phyloP scores from a whole-genome alignment of 2,329 filamentous ascomycete species.

The Tolypocladium paradoxum region DNA sequence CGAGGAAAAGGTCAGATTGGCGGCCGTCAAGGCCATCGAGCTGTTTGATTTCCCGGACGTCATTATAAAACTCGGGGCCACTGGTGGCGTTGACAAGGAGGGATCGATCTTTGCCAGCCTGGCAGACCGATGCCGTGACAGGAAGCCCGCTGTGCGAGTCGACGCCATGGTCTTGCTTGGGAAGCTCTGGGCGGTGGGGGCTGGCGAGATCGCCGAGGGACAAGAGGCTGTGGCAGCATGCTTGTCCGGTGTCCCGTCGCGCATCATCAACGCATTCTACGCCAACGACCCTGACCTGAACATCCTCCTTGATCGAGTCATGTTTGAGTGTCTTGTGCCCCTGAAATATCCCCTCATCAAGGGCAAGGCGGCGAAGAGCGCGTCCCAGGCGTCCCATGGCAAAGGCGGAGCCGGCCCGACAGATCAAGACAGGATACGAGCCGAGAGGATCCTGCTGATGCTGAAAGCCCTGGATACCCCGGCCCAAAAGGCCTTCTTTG shows the following conservation, averaged over 20 bases:
- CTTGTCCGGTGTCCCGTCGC: conserved; percentile 73
- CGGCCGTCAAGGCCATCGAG: conserved; percentile 77
- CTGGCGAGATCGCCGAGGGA: conserved; percentile 73
- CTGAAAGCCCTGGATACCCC: conserved; percentile 66
- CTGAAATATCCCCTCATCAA: conserved; percentile 68
- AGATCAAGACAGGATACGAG: conserved; percentile 67
- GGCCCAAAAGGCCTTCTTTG: conserved; percentile 80
- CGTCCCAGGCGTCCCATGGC: conserved; percentile 43
- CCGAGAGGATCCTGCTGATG: conserved; percentile 74
- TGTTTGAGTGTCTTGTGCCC: conserved; percentile 83
- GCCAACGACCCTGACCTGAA: conserved; percentile 84
- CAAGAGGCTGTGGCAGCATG: conserved; percentile 65
- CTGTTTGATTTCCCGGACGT: conserved; percentile 72
- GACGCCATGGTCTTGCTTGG: conserved; percentile 79
- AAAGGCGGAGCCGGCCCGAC: conserved; percentile 32
- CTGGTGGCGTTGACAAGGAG: conserved; percentile 63
- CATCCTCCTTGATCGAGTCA: conserved; percentile 68
- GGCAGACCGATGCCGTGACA: conserved; percentile 81
- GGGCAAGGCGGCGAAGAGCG: conserved; percentile 48
- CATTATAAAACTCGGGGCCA: conserved; percentile 67
- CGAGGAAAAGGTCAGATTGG: conserved; percentile 83
- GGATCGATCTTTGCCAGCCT: conserved; percentile 73
- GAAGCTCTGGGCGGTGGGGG: conserved; percentile 87
- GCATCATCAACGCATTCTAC: conserved; percentile 80
- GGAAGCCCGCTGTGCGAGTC: conserved; percentile 67